These are phyloP conservation scores for Amauroascus niger DNA, from an alignment of 2,329 filamentous ascomycete genomes.

Conservation along the genomic window DNA sequence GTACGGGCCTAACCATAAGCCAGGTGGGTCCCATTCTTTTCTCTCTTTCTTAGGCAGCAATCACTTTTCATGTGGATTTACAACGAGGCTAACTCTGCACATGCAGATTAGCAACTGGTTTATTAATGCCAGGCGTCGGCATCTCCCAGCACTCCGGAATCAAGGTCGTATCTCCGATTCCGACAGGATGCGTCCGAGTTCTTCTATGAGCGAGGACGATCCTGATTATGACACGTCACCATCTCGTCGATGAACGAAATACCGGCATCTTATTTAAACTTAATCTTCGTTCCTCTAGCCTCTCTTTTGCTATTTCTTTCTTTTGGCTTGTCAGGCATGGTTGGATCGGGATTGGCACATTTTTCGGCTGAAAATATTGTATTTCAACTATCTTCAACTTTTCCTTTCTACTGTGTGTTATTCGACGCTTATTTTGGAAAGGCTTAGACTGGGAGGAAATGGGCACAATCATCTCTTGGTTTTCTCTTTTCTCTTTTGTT, in stretches of 20 bases:
- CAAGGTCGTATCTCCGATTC: slow-evolving; percentile 22
- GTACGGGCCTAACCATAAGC: slow-evolving; percentile 69
- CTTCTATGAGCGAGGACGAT: slow-evolving; percentile 10
- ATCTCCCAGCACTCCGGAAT: slow-evolving; percentile 39
- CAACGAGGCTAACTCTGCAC: slow-evolving; percentile 7
- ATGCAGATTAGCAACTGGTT: slow-evolving; percentile 46
- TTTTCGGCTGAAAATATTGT: slow-evolving; percentile 11
- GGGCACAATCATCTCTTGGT: background rate
- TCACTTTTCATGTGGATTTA: background rate
- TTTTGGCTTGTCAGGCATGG: slow-evolving; percentile 4
- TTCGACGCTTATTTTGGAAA: background rate
- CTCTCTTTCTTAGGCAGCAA: background rate
- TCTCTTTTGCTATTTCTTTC: background rate
- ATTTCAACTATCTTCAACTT: background rate
- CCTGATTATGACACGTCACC: slow-evolving; percentile 11
- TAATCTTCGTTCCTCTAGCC: background rate
- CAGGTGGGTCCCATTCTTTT: slow-evolving; percentile 30
- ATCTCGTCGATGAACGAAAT: slow-evolving; percentile 1
- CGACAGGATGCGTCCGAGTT: slow-evolving; percentile 6
- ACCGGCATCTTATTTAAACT: background rate
- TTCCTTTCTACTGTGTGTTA: slow-evolving; percentile 5
- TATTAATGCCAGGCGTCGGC: slow-evolving; percentile 42
- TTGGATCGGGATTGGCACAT: background rate
- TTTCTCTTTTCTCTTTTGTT: background rate
- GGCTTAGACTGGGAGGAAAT: background rate